These are phyloP conservation scores for Moesziomyces parantarcticus DNA, from an alignment of 1,284 basidiomycete species.

Conservation along the genomic window DNA sequence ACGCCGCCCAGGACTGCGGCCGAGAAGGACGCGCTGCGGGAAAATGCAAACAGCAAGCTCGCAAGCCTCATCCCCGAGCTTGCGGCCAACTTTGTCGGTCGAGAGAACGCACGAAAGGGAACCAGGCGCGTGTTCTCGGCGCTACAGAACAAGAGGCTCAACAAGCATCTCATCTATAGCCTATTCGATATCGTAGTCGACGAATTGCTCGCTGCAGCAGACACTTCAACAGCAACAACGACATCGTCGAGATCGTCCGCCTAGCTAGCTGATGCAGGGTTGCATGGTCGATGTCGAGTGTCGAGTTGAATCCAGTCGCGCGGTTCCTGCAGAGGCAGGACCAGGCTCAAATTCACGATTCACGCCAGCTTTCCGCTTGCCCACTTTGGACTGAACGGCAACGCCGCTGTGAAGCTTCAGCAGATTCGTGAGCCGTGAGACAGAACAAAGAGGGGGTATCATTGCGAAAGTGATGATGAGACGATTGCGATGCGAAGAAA, in stretches of 20 bases:
- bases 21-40: slow-evolving; percentile 81
- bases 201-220: slow-evolving; percentile 29
- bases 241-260: neutral
- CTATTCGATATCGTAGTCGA: slow-evolving; percentile 49
- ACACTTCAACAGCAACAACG: neutral
- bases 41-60: slow-evolving; percentile 87
- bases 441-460: slow-evolving; percentile 14
- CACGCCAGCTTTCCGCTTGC: too few relatives aligned
- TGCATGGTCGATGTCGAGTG: too few relatives aligned
- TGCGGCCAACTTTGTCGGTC: slow-evolving; percentile 94
- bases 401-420: too few relatives aligned
- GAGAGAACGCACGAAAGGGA: slow-evolving; percentile 89
- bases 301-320: too few relatives aligned
- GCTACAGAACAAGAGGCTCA: slow-evolving; percentile 88
- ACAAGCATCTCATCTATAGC: slow-evolving; percentile 69
- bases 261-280: neutral
- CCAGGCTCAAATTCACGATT: too few relatives aligned
- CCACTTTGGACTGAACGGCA: too few relatives aligned
- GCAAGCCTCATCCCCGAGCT: slow-evolving; percentile 92
- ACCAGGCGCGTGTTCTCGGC: slow-evolving; percentile 90
- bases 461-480: slow-evolving; percentile 9
- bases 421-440: neutral
- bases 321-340: too few relatives aligned
- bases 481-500: neutral
- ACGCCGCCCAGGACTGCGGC: slow-evolving; percentile 77